Evolutionary conservation across 78 protist species (phyloP).

Genomic region (Pigoraptor vietnamica): DNA sequence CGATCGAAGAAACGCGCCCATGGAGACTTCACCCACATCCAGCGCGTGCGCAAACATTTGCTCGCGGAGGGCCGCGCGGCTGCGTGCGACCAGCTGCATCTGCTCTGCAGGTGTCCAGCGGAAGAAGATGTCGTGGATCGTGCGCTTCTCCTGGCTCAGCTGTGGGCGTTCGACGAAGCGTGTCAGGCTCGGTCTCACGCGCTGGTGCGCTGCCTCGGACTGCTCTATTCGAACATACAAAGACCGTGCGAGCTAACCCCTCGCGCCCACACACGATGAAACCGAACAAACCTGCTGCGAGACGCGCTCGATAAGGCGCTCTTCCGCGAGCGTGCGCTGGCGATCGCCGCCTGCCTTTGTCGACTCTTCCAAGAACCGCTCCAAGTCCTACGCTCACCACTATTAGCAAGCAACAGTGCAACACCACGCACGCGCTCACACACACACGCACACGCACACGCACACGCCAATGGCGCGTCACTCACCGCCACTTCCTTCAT

Average conservation of each 20-base stretch:
- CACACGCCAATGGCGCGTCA: not conserved
- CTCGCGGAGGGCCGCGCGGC: not conserved
- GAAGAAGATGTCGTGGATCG: not conserved
- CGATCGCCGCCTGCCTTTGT: not conserved
- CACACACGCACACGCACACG: not conserved
- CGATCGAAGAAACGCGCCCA: too few relatives aligned
- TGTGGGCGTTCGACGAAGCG: too few relatives aligned
- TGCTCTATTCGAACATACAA: not conserved
- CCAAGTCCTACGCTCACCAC: not conserved
- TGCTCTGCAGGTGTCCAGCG: not conserved
- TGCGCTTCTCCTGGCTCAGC: not conserved
- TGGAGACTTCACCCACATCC: not conserved
- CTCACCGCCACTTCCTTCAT: not conserved
- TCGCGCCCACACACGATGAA: too few relatives aligned
- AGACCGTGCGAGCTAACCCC: too few relatives aligned
- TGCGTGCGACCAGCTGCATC: not conserved
- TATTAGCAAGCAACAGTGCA: not conserved
- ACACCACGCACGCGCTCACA: not conserved
- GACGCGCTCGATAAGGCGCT: not conserved
- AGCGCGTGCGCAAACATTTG: not conserved
- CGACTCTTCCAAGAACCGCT: not conserved
- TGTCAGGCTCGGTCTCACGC: too few relatives aligned
- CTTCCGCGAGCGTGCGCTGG: not conserved
- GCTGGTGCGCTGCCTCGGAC: too few relatives aligned
- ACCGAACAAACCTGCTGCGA: not conserved